Evolutionary conservation across 2,329 filamentous ascomycete species (phyloP).

Genomic region (Fusarium sp.): DNA sequence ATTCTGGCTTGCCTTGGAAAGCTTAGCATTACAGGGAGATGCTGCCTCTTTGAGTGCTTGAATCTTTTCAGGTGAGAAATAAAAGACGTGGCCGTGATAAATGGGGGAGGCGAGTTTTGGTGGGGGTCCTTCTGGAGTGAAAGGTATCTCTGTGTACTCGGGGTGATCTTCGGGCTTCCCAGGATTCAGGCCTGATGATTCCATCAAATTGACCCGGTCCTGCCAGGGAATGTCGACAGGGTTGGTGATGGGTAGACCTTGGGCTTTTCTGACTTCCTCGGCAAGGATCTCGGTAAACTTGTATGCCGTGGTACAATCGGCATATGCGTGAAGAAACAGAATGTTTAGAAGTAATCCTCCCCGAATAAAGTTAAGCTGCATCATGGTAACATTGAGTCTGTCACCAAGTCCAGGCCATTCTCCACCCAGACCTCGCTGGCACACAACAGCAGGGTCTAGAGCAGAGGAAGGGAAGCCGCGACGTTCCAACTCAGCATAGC

Average conservation of each 20-base stretch:
- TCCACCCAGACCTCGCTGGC: slow-evolving; percentile 18
- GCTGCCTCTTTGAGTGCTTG: slow-evolving; percentile 7
- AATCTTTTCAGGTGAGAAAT: slow-evolving; percentile 18
- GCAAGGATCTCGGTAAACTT: slow-evolving; percentile 27
- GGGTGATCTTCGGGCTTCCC: slow-evolving; percentile 19
- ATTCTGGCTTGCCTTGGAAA: neutral
- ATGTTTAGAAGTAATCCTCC: slow-evolving; percentile 17
- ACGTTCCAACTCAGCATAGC: slow-evolving; percentile 16
- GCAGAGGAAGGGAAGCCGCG: slow-evolving; percentile 6
- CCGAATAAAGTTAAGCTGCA: slow-evolving; percentile 20
- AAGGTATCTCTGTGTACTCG: slow-evolving; percentile 16
- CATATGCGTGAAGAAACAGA: slow-evolving; percentile 6
- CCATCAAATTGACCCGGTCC: slow-evolving; percentile 10
- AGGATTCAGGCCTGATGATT: slow-evolving; percentile 8
- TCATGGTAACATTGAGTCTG: slow-evolving; percentile 16
- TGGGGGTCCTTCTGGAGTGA: slow-evolving; percentile 13
- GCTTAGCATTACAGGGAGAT: neutral
- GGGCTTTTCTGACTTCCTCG: slow-evolving; percentile 13
- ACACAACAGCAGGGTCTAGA: slow-evolving; percentile 17
- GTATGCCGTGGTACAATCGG: slow-evolving; percentile 10
- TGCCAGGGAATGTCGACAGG: slow-evolving; percentile 2
- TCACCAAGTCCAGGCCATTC: slow-evolving; percentile 25
- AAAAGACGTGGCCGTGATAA: slow-evolving; percentile 21
- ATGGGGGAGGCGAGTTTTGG: slow-evolving; percentile 14
- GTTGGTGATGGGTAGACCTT: neutral